phyloP scores from a whole-genome alignment of 2,329 filamentous ascomycete genomes.

The Apiospora malaysiana region DNA sequence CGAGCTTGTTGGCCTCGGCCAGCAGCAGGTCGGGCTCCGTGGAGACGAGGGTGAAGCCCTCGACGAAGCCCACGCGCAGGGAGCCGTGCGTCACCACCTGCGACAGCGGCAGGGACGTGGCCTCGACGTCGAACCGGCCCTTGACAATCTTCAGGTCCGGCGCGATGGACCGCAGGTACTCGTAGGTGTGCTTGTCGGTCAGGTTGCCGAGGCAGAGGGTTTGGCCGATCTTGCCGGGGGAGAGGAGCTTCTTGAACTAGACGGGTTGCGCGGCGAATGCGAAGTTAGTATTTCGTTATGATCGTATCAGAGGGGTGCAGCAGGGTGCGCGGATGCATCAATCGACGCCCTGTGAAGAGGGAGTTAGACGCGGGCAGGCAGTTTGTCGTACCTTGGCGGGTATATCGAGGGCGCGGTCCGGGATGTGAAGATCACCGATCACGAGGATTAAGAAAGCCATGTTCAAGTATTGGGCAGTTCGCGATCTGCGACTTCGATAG shows the following conservation, averaged over 20 bases:
- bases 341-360: slow-evolving; percentile 9
- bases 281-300: not conserved
- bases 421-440: slow-evolving; percentile 92
- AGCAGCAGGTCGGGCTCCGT: slow-evolving; percentile 70
- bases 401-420: slow-evolving; percentile 88
- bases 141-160: slow-evolving; percentile 75
- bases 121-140: slow-evolving; percentile 71
- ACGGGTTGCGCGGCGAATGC: not conserved
- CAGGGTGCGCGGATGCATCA: not conserved
- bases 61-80: slow-evolving; percentile 70
- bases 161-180: slow-evolving; percentile 77
- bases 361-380: slow-evolving; percentile 19
- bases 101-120: slow-evolving; percentile 67
- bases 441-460: slow-evolving; percentile 91
- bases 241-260: slow-evolving; percentile 85
- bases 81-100: slow-evolving; percentile 71
- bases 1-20: slow-evolving; percentile 70
- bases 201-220: slow-evolving; percentile 82
- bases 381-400: slow-evolving; percentile 74
- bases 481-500: not conserved
- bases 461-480: slow-evolving; percentile 30
- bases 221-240: slow-evolving; percentile 82
- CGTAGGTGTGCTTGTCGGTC: slow-evolving; percentile 80
- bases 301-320: not conserved
- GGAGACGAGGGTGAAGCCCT: slow-evolving; percentile 72